Evolutionary conservation across 1,284 basidiomycete genomes (phyloP).

Genomic region (Sparassis latifolia): DNA sequence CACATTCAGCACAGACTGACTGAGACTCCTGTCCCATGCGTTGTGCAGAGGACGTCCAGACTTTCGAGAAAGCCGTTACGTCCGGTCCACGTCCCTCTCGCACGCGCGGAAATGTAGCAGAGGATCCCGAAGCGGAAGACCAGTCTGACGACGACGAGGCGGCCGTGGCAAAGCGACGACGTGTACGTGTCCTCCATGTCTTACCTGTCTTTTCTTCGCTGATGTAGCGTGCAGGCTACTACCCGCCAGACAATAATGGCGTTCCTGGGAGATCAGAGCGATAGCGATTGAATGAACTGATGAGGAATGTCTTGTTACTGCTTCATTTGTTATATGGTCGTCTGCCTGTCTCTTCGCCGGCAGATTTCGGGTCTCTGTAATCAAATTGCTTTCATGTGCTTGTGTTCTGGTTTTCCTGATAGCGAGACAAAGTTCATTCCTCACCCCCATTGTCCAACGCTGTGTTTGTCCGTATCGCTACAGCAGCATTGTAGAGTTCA

Average conservation of each 20-base stretch:
- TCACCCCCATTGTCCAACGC: no score
- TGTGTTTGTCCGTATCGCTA: no score
- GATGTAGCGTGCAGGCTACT: slow-evolving; percentile 16
- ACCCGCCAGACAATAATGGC: slow-evolving; percentile 61
- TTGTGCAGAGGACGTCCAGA: slow-evolving; percentile 55
- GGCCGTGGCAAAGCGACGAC: slow-evolving; percentile 28
- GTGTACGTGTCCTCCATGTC: slow-evolving; percentile 20
- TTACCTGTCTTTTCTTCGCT: slow-evolving; percentile 7
- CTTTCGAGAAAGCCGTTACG: slow-evolving; percentile 38
- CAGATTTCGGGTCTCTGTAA: no score
- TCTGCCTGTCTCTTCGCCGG: background rate
- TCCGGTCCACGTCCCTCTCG: slow-evolving; percentile 12
- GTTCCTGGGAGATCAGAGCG: slow-evolving; percentile 60
- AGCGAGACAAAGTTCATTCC: no score
- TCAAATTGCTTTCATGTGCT: no score
- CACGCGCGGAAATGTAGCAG: slow-evolving; percentile 10
- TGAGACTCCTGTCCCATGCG: background rate
- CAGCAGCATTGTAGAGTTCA: no score
- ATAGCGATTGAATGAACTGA: slow-evolving; percentile 18
- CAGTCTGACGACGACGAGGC: slow-evolving; percentile 25
- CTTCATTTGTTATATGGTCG: background rate
- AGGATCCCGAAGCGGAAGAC: slow-evolving; percentile 23
- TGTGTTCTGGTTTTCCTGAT: no score
- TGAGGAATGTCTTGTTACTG: background rate
- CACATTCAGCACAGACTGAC: background rate